Percentiles rank a stretch among this genome's conserved stretches.
Evolutionary conservation across 495 filamentous ascomycete species (phyloP).

Genomic region (Pyrenopolyporus hunteri): DNA sequence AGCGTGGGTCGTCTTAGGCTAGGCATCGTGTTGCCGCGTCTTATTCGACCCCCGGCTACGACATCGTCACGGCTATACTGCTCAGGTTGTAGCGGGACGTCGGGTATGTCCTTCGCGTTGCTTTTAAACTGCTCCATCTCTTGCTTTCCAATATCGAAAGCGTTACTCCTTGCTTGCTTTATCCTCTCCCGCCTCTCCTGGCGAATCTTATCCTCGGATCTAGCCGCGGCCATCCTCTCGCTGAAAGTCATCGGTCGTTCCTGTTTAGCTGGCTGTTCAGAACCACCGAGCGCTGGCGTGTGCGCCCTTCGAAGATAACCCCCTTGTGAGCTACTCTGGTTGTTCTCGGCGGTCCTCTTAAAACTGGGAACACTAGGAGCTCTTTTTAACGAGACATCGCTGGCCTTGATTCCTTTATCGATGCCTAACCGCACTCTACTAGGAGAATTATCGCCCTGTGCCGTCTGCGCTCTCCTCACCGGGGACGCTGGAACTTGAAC

Average conservation of each 20-base stretch:
- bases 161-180: slow-evolving; percentile 65
- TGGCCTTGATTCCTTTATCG: slow-evolving; percentile 82
- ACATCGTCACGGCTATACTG: slow-evolving; percentile 70
- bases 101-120: slow-evolving; percentile 61
- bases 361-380: slow-evolving; percentile 67
- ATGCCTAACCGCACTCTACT: slow-evolving; percentile 83
- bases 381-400: slow-evolving; percentile 83
- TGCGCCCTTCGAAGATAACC: slow-evolving; percentile 53
- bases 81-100: slow-evolving; percentile 52
- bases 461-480: slow-evolving; percentile 54
- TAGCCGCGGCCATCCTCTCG: slow-evolving; percentile 77
- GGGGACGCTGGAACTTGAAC: slow-evolving; percentile 88
- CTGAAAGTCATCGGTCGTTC: slow-evolving; percentile 75
- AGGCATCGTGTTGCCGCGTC: slow-evolving; percentile 61
- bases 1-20: slow-evolving; percentile 44
- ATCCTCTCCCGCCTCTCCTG: slow-evolving; percentile 62
- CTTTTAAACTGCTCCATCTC: slow-evolving; percentile 71
- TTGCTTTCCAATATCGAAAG: slow-evolving; percentile 70
- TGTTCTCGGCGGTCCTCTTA: slow-evolving; percentile 43
- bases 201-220: slow-evolving; percentile 60
- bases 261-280: slow-evolving; percentile 28
- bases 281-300: slow-evolving; percentile 39
- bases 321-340: slow-evolving; percentile 37
- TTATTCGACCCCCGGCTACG: slow-evolving; percentile 53
- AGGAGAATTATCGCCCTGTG: slow-evolving; percentile 70